phyloP scores from a whole-genome alignment of 768 basidiomycete genomes.

The Auriculariales sp. region DNA sequence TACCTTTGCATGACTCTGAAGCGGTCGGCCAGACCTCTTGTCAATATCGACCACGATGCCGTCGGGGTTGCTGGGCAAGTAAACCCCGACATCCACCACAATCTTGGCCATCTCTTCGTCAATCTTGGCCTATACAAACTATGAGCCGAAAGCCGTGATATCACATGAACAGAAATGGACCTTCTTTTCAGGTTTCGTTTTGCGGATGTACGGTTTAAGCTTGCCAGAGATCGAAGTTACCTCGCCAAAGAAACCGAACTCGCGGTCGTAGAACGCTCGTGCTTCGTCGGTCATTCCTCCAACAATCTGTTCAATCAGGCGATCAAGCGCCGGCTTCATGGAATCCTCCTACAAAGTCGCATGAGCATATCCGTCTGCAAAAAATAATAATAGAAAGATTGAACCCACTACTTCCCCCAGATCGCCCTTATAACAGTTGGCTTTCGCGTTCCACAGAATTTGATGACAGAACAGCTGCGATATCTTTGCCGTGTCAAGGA shows the following conservation, averaged over 20 bases:
- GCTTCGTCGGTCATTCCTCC: slow-evolving; percentile 79
- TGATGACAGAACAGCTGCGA: slow-evolving; percentile 98
- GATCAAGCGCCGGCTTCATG: slow-evolving; percentile 91
- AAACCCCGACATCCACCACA: slow-evolving; percentile 84
- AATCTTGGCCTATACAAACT: slow-evolving; percentile 69
- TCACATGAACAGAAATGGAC: slow-evolving; percentile 20
- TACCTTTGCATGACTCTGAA: slow-evolving; percentile 97
- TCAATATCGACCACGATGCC: slow-evolving; percentile 95
- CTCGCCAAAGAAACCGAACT: slow-evolving; percentile 90
- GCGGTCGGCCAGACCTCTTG: slow-evolving; percentile 86
- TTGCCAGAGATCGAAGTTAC: slow-evolving; percentile 98
- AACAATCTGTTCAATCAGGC: slow-evolving; percentile 69
- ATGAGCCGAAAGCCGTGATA: slow-evolving; percentile 3
- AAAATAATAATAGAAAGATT: neutral
- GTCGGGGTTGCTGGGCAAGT: slow-evolving; percentile 94
- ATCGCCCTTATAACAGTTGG: slow-evolving; percentile 92
- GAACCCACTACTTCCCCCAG: slow-evolving; percentile 58
- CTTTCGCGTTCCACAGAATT: slow-evolving; percentile 99
- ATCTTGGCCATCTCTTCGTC: slow-evolving; percentile 99
- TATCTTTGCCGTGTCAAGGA: slow-evolving; percentile 93
- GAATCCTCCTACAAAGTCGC: slow-evolving; percentile 57
- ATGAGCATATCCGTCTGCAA: too few relatives aligned
- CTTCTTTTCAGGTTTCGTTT: slow-evolving; percentile 93
- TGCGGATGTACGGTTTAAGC: slow-evolving; percentile 91
- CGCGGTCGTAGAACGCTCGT: slow-evolving; percentile 78